Evolutionary conservation across 2,329 filamentous ascomycete species (phyloP).

Genomic region (Botrytis deweyae): DNA sequence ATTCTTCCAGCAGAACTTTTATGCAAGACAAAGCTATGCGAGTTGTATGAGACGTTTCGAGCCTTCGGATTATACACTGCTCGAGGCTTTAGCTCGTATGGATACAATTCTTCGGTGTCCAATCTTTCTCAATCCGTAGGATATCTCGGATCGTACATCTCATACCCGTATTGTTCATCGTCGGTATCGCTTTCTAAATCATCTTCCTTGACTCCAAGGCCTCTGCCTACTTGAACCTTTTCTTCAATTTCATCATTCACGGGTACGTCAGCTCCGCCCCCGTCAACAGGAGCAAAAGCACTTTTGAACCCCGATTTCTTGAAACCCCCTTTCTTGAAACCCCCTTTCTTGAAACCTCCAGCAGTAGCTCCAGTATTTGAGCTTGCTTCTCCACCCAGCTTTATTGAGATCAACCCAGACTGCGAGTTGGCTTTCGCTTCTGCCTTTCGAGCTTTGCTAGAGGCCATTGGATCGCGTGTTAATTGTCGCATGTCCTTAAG

Average conservation of each 20-base stretch:
- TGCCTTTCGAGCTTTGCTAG: slow-evolving; percentile 63
- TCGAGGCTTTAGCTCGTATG: neutral
- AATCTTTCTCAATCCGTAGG: slow-evolving; percentile 55
- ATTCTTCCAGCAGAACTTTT: neutral
- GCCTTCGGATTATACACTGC: neutral
- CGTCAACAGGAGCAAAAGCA: slow-evolving; percentile 60
- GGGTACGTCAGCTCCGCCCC: slow-evolving; percentile 46
- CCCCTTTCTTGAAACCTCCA: slow-evolving; percentile 62
- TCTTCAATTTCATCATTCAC: slow-evolving; percentile 40
- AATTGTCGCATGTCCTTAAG: slow-evolving; percentile 86
- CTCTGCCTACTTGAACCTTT: slow-evolving; percentile 21
- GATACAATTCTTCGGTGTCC: neutral
- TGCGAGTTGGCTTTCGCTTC: slow-evolving; percentile 67
- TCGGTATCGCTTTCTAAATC: slow-evolving; percentile 57
- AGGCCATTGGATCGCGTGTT: slow-evolving; percentile 67
- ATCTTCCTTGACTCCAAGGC: slow-evolving; percentile 41
- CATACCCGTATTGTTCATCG: slow-evolving; percentile 48
- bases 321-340: slow-evolving; percentile 69
- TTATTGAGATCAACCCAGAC: slow-evolving; percentile 63
- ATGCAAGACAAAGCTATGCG: neutral
- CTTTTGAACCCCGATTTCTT: slow-evolving; percentile 84
- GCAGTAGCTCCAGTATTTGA: slow-evolving; percentile 33
- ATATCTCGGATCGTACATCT: slow-evolving; percentile 61
- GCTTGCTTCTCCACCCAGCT: slow-evolving; percentile 49
- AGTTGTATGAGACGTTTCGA: neutral